Base-by-base conservation (phyloP, 2,329 filamentous ascomycete genomes). In the Colletotrichum sp. region DNA sequence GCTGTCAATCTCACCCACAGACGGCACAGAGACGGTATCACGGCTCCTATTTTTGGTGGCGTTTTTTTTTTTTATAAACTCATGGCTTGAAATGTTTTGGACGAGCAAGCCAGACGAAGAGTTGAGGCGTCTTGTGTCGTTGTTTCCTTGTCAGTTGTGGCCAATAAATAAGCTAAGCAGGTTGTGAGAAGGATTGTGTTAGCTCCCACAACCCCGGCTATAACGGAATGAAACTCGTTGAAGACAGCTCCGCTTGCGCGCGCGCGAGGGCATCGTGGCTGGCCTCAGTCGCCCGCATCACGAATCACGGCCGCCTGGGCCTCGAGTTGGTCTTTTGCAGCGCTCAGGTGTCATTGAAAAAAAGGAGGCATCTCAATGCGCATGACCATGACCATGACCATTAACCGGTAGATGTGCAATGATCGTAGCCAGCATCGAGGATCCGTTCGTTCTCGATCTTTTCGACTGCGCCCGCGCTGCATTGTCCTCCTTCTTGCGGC, bases 21-120 rank as follows among this genome's bases (percentile, higher is more conserved):
- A 64, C 59, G 34, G 49, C 21, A 9, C 59, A 16, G 30, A 26
- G 10, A 72, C 26, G 64, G 64, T n/a, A 44, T 44, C 30, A 36
- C 44, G 18, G 39, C 18, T 60, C 70, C 73, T 65, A 69, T 76
- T 73, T 76, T 73, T 34, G 70, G 70, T 59, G 70, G 44, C 55
- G 32, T 36, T n/a, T 28, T 24, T 28, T 24, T 28, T 10, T 36
- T 32, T 28, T 28, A 16, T 8, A 21, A 30, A 59, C 9, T 69
- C 30, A 32, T 62, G 59, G 59, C 59, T 62, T 21, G 59, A 62
- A 68, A 36, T 57, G 28, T 57, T 68, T 68, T 57, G 44, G 69
- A 57, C 55, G 36, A 30, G 57, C 70, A 59, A 39, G 63, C 57
- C 57, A 26, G 59, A 72, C 32, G 57, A 52, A 49, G 32, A 72